Evolutionary conservation across 2,329 filamentous ascomycete genomes (phyloP).

Genomic region (Fusarium solani-melongenae): DNA sequence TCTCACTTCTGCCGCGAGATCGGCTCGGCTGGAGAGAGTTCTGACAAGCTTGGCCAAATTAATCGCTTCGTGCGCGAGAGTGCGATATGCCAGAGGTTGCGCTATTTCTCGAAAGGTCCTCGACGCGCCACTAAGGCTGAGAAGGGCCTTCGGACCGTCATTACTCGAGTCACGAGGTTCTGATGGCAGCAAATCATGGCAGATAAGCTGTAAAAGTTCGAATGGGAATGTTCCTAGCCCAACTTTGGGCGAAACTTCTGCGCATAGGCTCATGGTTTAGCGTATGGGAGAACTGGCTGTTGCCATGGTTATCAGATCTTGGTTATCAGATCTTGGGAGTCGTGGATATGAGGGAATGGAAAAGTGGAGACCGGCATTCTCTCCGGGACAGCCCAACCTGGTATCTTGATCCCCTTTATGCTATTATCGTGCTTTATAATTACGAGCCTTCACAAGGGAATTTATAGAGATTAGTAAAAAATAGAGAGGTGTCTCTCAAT

Average conservation of each 20-base stretch:
- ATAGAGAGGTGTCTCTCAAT: neutral
- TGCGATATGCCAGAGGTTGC: slow-evolving; percentile 1
- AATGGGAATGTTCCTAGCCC: neutral
- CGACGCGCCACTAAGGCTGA: neutral
- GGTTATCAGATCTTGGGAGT: neutral
- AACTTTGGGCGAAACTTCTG: neutral
- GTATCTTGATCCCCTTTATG: neutral
- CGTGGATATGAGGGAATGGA: neutral
- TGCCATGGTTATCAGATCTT: neutral
- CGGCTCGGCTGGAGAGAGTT: neutral
- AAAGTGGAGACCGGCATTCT: neutral
- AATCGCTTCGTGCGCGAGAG: neutral
- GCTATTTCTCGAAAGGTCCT: neutral
- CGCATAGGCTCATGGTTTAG: neutral
- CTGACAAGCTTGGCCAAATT: neutral
- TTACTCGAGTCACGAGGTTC: neutral
- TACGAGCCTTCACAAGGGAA: neutral
- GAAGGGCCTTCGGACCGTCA: neutral
- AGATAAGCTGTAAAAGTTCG: neutral
- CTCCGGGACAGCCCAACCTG: neutral
- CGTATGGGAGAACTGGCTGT: neutral
- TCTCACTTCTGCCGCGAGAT: neutral
- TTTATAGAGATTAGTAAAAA: neutral
- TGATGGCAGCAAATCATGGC: neutral
- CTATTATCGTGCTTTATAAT: neutral